Evolutionary conservation across 495 filamentous ascomycete species (phyloP), one percentile per base, ranked within the genome.

Genomic region (Podospora fimiseda): DNA sequence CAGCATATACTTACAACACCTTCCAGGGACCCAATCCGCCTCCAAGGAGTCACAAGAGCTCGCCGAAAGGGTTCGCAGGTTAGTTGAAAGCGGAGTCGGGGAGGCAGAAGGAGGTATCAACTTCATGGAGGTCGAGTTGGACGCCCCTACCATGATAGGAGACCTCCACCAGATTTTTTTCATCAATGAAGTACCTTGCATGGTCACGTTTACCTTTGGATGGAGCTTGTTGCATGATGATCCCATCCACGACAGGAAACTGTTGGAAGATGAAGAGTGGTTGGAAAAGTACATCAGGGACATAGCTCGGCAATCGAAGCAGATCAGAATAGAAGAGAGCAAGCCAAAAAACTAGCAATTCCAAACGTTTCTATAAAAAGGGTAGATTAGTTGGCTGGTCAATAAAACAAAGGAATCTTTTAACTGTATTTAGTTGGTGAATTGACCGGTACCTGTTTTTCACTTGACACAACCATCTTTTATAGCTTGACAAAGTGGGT

Each of bases 11-110:
- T n/a, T n/a, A n/a, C n/a, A n/a, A n/a, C n/a, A n/a, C 27, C 11
- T 85, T 1, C 68, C 88, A 13, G 89, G 85, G 85, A 86, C 81
- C 1, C 75, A 85, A 1, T 81, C 79, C 8, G 87, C 76, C 66
- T 87, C 83, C 63, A 62, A 74, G 7, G 79, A 77, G 8, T 89
- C 84, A 66, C 70, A 69, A 21, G 57, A 64, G 14, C 74, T 86
- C 16, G 69, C 67, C 2, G 81, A 83, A 5, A 57, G 85, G 8
- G 16, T 88, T 1, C 58, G 64, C 19, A 63, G 74, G 4, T 59
- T 85, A 22, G 64, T 87, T 30, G 70, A 80, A 53, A 73, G 77
- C 9, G 73, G 76, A 0, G 68, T 81, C 2, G 82, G 82, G n/a
- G 80, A 86, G 59, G 63, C 56, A 7, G 72, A 79, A 59, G 80